Conservation (phyloP, 768 basidiomycete genomes). For the Leccinellum luteum region DNA sequence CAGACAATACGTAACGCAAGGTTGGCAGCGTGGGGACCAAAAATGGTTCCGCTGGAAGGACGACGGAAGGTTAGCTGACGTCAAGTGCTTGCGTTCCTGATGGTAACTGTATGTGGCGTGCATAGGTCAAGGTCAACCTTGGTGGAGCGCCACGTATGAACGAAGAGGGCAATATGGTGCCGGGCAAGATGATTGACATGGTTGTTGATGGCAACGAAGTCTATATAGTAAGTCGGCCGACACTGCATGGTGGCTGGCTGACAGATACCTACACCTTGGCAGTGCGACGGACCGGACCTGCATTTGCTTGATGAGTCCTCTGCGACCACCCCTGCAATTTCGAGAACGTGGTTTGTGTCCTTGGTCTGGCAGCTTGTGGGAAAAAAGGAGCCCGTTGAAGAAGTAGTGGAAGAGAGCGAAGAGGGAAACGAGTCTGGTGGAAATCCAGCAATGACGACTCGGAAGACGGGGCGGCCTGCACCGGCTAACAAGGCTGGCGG, state of each 20-base stretch:
- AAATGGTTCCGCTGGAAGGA: slow-evolving; percentile 58
- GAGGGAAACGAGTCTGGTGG: slow-evolving; percentile 45
- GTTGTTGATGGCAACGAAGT: slow-evolving; percentile 75
- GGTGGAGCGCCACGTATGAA: slow-evolving; percentile 50
- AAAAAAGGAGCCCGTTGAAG: slow-evolving; percentile 23
- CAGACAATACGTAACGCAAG: slow-evolving; percentile 59
- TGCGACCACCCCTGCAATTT: slow-evolving; percentile 54
- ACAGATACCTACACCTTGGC: slow-evolving; percentile 6
- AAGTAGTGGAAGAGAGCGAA: slow-evolving; percentile 35
- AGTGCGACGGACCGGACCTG: slow-evolving; percentile 63
- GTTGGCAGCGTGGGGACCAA: slow-evolving; percentile 79
- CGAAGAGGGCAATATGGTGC: slow-evolving; percentile 51
- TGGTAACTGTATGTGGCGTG: slow-evolving; percentile 7
- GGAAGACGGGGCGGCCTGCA: slow-evolving; percentile 26
- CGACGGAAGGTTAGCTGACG: slow-evolving; percentile 59
- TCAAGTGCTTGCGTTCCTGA: background rate
- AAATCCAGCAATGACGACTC: slow-evolving; percentile 32
- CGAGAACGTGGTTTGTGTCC: slow-evolving; percentile 68
- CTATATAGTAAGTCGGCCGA: slow-evolving; percentile 59
- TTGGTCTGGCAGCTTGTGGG: slow-evolving; percentile 32
- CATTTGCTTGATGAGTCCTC: slow-evolving; percentile 58
- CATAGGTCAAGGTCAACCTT: slow-evolving; percentile 69
- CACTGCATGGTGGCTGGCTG: slow-evolving; percentile 7
- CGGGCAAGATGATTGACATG: slow-evolving; percentile 68
- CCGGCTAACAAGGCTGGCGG: slow-evolving; percentile 58